These are phyloP conservation scores for Globisporangium acanthophoron DNA, from an alignment of 352 stramenopile species.

Conservation along the genomic window DNA sequence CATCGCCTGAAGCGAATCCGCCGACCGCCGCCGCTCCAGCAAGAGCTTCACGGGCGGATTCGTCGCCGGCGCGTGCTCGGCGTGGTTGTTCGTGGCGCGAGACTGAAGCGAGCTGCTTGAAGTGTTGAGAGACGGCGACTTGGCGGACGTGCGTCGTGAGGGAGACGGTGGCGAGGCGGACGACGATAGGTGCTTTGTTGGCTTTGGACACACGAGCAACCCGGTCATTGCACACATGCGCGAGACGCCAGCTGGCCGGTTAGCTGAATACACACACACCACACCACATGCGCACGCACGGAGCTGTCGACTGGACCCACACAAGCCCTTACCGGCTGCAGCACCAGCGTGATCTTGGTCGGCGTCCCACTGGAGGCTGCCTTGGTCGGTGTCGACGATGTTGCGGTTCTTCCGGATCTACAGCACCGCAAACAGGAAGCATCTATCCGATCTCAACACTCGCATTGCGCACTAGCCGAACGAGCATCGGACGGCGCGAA, in stretches of 20 bases:
- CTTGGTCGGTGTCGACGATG: constrained; percentile 2
- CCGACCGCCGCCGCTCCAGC: constrained; percentile 35
- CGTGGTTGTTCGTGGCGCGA: constrained; percentile 6
- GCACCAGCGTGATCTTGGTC: constrained; percentile 10
- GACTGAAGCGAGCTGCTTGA: neutral
- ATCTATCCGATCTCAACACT: constrained; percentile 1
- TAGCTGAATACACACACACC: neutral
- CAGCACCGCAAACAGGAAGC: neutral
- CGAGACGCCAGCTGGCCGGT: neutral
- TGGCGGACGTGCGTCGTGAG: neutral
- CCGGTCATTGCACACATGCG: neutral
- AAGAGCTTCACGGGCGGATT: constrained; percentile 66
- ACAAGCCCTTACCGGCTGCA: constrained; percentile 12
- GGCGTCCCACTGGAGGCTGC: neutral
- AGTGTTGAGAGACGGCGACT: neutral
- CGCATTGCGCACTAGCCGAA: no score
- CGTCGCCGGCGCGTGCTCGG: constrained; percentile 16
- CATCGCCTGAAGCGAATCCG: constrained; percentile 12
- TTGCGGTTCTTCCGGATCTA: neutral
- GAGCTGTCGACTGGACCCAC: neutral
- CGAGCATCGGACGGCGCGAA: neutral
- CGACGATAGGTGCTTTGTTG: neutral
- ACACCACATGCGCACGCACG: neutral
- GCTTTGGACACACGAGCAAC: neutral
- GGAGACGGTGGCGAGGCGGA: neutral